phyloP scores from a whole-genome alignment of 805 yeast species.

The Barnettozyma vustinii region DNA sequence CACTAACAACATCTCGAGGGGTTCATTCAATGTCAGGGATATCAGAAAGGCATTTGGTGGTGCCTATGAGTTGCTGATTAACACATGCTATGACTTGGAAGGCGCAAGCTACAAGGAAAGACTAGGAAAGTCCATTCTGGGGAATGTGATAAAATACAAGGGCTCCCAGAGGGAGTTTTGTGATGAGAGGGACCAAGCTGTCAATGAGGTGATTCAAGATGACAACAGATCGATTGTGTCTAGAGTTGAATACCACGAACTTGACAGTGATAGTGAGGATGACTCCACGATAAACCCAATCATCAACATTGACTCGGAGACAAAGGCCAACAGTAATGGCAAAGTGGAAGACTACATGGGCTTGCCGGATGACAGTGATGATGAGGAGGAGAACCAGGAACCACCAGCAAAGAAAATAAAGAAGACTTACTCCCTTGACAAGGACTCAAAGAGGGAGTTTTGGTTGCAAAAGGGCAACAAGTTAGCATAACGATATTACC shows the following conservation, averaged over 20 bases:
- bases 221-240: constrained; percentile 22
- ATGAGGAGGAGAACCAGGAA: constrained; percentile 18
- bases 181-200: constrained; percentile 62
- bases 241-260: constrained; percentile 5
- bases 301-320: neutral
- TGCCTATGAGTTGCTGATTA: constrained; percentile 72
- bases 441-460: constrained; percentile 26
- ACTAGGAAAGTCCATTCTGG: constrained; percentile 67
- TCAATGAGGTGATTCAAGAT: constrained; percentile 50
- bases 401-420: constrained; percentile 8
- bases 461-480: constrained; percentile 35
- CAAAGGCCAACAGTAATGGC: neutral
- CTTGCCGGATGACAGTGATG: constrained; percentile 22
- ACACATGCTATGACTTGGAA: constrained; percentile 70
- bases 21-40: constrained; percentile 74
- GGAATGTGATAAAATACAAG: constrained; percentile 68
- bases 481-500: constrained; percentile 10
- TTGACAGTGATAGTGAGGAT: constrained; percentile 14
- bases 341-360: constrained; percentile 25
- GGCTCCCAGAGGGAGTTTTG: constrained; percentile 74
- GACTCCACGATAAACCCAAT: constrained; percentile 1
- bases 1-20: constrained; percentile 77
- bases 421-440: constrained; percentile 12
- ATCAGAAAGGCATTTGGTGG: constrained; percentile 85
- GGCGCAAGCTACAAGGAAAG: constrained; percentile 60